These are phyloP conservation scores for Hypoxylon fragiforme DNA, from an alignment of 495 filamentous ascomycete species.

Conservation along the genomic window DNA sequence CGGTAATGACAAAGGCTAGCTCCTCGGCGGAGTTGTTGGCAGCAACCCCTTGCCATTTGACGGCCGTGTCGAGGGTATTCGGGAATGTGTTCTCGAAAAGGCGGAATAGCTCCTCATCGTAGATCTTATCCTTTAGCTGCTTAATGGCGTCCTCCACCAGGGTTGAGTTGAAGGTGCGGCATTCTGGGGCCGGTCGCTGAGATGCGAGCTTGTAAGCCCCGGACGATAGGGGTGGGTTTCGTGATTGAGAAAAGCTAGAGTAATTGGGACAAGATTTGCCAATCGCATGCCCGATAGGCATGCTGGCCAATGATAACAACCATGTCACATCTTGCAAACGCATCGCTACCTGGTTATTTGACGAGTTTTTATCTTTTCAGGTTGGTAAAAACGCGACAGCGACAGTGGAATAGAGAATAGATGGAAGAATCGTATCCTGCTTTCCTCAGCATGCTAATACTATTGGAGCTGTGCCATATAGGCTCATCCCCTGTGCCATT, in stretches of 20 bases:
- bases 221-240: constrained; percentile 43
- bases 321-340: constrained; percentile 8
- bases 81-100: constrained; percentile 65
- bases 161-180: constrained; percentile 60
- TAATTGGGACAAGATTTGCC: constrained; percentile 29
- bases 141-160: constrained; percentile 56
- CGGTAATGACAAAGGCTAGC: constrained; percentile 65
- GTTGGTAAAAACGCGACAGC: neutral
- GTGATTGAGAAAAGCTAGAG: constrained; percentile 27
- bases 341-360: constrained; percentile 13
- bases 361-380: neutral
- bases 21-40: constrained; percentile 57
- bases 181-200: constrained; percentile 57
- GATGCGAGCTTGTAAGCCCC: constrained; percentile 55
- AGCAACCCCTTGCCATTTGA: constrained; percentile 63
- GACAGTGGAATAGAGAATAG: too few species aligned
- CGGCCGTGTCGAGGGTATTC: constrained; percentile 64
- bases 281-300: constrained; percentile 7
- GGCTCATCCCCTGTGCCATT: too few species aligned
- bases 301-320: constrained; percentile 3
- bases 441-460: too few species aligned
- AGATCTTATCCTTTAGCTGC: constrained; percentile 50
- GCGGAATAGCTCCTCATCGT: constrained; percentile 61
- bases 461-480: too few species aligned
- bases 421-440: too few species aligned